Percentiles rank a stretch among this genome's conserved stretches.
These are phyloP conservation scores for Pseudogymnoascus sp. DNA, from an alignment of 2,329 filamentous ascomycete genomes.

Conservation along the genomic window DNA sequence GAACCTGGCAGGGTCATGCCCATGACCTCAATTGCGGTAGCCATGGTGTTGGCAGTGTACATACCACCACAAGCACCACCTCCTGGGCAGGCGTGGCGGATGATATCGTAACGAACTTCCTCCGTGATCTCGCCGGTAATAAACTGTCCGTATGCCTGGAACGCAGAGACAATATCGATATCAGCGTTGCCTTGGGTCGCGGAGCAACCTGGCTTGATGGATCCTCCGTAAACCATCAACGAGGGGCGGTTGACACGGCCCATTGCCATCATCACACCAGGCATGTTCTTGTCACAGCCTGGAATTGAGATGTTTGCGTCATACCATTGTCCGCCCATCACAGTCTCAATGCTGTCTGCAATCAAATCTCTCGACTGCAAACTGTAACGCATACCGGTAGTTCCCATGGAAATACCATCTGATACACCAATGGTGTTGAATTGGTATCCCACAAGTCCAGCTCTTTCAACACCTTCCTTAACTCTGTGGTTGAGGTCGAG, in stretches of 20 bases:
- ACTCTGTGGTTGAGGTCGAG: conserved; percentile 57
- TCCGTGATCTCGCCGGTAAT: conserved; percentile 87
- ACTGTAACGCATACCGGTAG: conserved; percentile 91
- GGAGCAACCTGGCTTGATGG: conserved; percentile 85
- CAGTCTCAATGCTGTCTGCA: conserved; percentile 95
- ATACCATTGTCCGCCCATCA: conserved; percentile 99
- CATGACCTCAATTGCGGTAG: conserved; percentile 64
- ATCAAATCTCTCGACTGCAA: conserved; percentile 94
- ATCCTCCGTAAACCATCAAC: conserved; percentile 96
- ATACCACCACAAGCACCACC: conserved; percentile 81
- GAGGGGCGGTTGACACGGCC: conserved; percentile 88
- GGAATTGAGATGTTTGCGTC: conserved; percentile 95
- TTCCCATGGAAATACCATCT: conserved; percentile 97
- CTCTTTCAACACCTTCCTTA: conserved; percentile 62
- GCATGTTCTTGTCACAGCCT: conserved; percentile 99
- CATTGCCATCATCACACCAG: conserved; percentile 86
- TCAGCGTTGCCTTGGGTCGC: conserved; percentile 62
- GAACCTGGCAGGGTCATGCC: conserved; percentile 77
- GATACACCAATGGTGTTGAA: conserved; percentile 99
- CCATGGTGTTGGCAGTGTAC: conserved; percentile 74
- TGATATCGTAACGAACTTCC: conserved; percentile 88
- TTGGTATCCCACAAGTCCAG: conserved; percentile 84
- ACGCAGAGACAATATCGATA: conserved; percentile 93
- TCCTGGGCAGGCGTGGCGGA: conserved; percentile 82
- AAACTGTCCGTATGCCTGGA: conserved; percentile 96